Conservation (phyloP, 1,284 basidiomycete genomes). For the Macrocybe sp. region DNA sequence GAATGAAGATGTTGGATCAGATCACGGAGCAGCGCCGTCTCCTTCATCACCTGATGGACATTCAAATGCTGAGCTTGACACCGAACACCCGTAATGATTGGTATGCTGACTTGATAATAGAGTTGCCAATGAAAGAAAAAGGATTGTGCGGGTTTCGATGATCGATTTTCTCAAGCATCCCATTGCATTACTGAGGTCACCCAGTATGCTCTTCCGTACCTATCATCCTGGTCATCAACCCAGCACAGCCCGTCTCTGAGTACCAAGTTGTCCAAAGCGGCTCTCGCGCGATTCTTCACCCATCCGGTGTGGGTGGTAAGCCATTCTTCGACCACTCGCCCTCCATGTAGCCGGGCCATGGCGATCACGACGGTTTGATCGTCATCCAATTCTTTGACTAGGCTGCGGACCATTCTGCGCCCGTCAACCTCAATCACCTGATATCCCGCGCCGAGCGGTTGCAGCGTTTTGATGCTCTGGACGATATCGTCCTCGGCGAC, state of each 20-base stretch:
- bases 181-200: conserved; percentile 79
- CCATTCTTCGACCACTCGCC: conserved; percentile 56
- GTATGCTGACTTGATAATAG: no score
- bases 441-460: conserved; percentile 88
- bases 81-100: no score
- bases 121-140: neutral
- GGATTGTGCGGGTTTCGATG: conserved; percentile 2
- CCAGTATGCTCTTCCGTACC: conserved; percentile 68
- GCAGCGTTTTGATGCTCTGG: conserved; percentile 82
- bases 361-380: conserved; percentile 77
- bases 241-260: conserved; percentile 90
- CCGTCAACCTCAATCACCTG: conserved; percentile 73
- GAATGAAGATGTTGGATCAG: conserved; percentile 13
- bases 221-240: conserved; percentile 84
- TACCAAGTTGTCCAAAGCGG: conserved; percentile 86
- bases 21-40: conserved; percentile 2
- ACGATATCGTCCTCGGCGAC: conserved; percentile 84
- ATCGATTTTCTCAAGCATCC: conserved; percentile 45
- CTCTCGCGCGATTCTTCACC: conserved; percentile 69
- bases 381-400: conserved; percentile 76
- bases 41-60: conserved; percentile 15
- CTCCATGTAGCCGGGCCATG: conserved; percentile 65
- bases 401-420: conserved; percentile 66
- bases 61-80: no score
- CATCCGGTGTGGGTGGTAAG: conserved; percentile 67